Base-by-base conservation (phyloP, 108 stramenopile genomes). In the Thalassiosira profunda region DNA sequence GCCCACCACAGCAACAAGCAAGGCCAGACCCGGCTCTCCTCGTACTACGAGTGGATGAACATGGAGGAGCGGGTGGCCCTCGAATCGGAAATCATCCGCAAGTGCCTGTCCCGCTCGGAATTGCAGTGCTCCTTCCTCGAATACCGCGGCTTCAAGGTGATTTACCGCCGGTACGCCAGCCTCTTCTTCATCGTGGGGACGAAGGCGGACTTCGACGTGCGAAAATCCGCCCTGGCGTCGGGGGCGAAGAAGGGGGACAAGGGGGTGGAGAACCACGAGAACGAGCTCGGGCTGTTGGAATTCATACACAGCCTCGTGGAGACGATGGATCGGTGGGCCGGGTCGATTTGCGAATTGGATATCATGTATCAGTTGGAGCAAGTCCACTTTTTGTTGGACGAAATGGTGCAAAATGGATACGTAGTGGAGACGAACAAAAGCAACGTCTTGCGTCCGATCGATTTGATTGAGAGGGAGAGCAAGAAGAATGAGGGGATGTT, bases 321-420 rank as follows among this genome's bases (percentile, higher is more conserved):
- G 71, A 94, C 93, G 2, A 88, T 96, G 84, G 97, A 96, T 79
- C 83, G 84, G 44, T 92, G 87, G 89, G 86, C 88, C 23, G 88
- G 86, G 15, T 80, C 78, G 7, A 90, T 93, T 72, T 96, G 95
- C 59, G 94, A 96, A 68, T 85, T 98, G 44, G 98, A 98, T 75
- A 96, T 98, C 56, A 98, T 98, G 96, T 98, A 97, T 75, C 95
- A 97, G 64, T 53, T 98, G 57, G 96, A 98, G 71, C 89, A 96
- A 65, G 96, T 97, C 2, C 96, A 98, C 67, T 98, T 97, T 71
- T 74, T 98, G 30, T 75, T 98, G 69, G 93, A 95, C 74, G 95
- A 97, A 76, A 98, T 98, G 97, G 95, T 98, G 7, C 87, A 91
- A 86, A 96, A 98, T 82, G 97, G 97, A 1, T 86, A 85, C 52